These are phyloP conservation scores for Pyrenophora teres DNA, from an alignment of 2,329 filamentous ascomycete species.

Conservation along the genomic window DNA sequence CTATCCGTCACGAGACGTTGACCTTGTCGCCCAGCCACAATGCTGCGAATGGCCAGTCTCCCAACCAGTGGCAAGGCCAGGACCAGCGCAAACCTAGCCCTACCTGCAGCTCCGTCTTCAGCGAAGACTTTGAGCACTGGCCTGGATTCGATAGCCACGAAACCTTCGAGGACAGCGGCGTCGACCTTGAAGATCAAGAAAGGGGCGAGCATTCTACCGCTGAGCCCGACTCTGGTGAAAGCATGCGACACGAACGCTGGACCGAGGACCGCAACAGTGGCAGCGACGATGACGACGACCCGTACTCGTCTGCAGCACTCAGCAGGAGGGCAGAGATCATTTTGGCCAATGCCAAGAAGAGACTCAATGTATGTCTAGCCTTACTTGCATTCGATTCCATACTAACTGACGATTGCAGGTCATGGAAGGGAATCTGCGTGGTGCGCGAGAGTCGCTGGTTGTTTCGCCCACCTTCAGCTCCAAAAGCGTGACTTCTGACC, in stretches of 20 bases:
- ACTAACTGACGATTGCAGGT: conserved; percentile 60
- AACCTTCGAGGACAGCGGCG: conserved; percentile 42
- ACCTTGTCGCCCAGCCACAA: conserved; percentile 44
- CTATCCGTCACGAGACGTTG: conserved; percentile 28
- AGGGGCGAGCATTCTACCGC: conserved; percentile 36
- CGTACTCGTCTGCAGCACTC: conserved; percentile 66
- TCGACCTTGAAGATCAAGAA: conserved; percentile 42
- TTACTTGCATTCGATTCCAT: conserved; percentile 2
- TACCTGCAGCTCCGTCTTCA: conserved; percentile 50
- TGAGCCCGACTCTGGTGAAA: conserved; percentile 43
- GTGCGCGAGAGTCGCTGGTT: conserved; percentile 72
- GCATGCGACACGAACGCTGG: conserved; percentile 45
- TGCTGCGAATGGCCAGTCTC: conserved; percentile 19
- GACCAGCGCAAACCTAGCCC: conserved; percentile 38
- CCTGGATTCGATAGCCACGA: conserved; percentile 42
- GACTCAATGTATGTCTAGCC: conserved; percentile 71
- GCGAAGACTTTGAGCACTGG: conserved; percentile 52
- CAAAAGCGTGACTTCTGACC: conserved; percentile 34
- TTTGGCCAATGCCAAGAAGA: conserved; percentile 86
- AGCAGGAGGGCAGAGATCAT: conserved; percentile 81
- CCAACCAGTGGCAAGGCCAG: conserved; percentile 23
- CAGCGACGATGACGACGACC: conserved; percentile 58
- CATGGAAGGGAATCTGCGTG: conserved; percentile 89
- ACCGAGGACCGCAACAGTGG: conserved; percentile 47
- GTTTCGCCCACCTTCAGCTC: conserved; percentile 58